phyloP scores from a whole-genome alignment of 257 asterid genomes.

The Ajuga chamaepitys region DNA sequence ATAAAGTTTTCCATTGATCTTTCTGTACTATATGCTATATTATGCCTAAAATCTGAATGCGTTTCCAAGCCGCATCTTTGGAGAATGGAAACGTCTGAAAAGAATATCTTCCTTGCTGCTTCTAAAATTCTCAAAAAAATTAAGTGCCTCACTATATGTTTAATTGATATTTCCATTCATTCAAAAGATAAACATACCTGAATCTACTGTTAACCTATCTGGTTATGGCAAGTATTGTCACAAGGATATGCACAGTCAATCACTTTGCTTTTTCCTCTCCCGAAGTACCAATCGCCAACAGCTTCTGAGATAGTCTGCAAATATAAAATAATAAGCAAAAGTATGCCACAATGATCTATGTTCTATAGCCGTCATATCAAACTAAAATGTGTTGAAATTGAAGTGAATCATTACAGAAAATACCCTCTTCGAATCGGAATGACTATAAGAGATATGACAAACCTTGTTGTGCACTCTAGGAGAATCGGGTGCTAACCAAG shows the following conservation, averaged over 20 bases:
- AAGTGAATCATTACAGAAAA: no score
- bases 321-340: background rate
- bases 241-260: slow-evolving; percentile 95
- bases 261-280: slow-evolving; percentile 54
- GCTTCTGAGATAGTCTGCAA: slow-evolving; percentile 75
- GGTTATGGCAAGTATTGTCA: slow-evolving; percentile 60
- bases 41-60: background rate
- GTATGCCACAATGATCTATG: background rate
- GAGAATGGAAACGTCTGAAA: slow-evolving; percentile 16
- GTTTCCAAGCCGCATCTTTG: background rate
- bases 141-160: slow-evolving; percentile 2
- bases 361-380: background rate
- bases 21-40: background rate
- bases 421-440: no score
- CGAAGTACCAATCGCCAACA: slow-evolving; percentile 97
- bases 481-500: slow-evolving; percentile 75
- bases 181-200: background rate
- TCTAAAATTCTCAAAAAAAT: background rate
- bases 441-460: no score
- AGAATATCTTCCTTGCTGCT: slow-evolving; percentile 15
- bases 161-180: background rate
- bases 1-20: background rate
- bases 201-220: slow-evolving; percentile 25
- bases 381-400: background rate
- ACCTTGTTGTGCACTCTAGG: slow-evolving; percentile 78